Evolutionary conservation across 768 basidiomycete species (phyloP), one percentile per base, ranked within the genome.

Genomic region (Pisolithus sp.): DNA sequence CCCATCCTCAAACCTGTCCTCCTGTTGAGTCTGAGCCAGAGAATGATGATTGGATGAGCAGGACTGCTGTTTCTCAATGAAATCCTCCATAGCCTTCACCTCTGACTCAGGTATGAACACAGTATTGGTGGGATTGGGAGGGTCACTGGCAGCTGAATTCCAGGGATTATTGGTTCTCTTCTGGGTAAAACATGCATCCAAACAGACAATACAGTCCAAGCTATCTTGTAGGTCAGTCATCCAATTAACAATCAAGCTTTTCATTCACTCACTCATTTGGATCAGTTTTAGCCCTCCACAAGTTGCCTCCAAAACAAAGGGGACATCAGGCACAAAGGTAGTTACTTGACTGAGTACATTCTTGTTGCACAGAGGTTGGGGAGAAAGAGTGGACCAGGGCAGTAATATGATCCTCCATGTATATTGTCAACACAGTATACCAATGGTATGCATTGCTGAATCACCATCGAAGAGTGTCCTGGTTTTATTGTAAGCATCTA

Each of bases 101-200:
- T 63, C 56, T 5, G 10, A 39, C 15, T 59, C 53, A 2, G 61
- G 37, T 39, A 46, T 31, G 41, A 9, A 70, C 7, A 60, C 48
- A 53, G 52, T 41, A 36, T 24, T 30, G 17, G 28, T 47, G 18
- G 5, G 26, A 6, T 24, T 20, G 26, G 26, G 23, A 24, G 47
- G 40, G 20, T 53, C 41, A 2, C 31, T 55, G 3, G 41, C 28
- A n/a, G 53, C 34, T 2, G 53, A 41, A 26, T 52, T 52, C 9
- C 40, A 21, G 26, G 55, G 56, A 34, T 59, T 56, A 6, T 60
- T 61, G 10, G 23, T 41, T 12, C 49, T 5, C 39, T 71, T 69
- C 49, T 72, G 69, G 4, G 57, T 66, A 49, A 72, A 72, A 46
- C 63, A 68, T 0, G 65, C 66, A 57, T 72, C 70, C 4, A 65